phyloP scores from a whole-genome alignment of 2,329 filamentous ascomycete genomes.

The Anthostomella pinea region DNA sequence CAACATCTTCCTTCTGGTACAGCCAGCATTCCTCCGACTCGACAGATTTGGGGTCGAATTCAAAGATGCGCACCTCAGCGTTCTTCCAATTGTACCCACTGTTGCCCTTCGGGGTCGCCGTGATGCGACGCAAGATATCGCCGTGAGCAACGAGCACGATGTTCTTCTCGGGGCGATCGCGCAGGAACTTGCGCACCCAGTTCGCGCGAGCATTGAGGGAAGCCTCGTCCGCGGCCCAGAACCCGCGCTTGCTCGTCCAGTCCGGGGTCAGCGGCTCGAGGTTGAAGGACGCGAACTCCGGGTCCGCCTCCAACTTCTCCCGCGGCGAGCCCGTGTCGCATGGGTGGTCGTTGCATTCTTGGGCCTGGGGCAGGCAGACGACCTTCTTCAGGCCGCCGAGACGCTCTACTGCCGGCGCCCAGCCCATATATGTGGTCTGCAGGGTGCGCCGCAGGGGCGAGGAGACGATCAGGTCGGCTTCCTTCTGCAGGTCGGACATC shows the following conservation, averaged over 20 bases:
- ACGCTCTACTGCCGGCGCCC: slow-evolving; percentile 19
- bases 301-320: slow-evolving; percentile 23
- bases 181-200: slow-evolving; percentile 25
- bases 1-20: slow-evolving; percentile 19
- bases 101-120: slow-evolving; percentile 6
- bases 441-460: slow-evolving; percentile 33
- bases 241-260: slow-evolving; percentile 29
- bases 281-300: slow-evolving; percentile 25
- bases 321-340: slow-evolving; percentile 33
- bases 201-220: slow-evolving; percentile 23
- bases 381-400: slow-evolving; percentile 20
- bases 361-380: slow-evolving; percentile 28
- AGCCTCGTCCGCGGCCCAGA: slow-evolving; percentile 19
- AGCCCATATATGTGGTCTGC: slow-evolving; percentile 32
- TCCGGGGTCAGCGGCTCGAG: slow-evolving; percentile 21
- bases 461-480: slow-evolving; percentile 27
- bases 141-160: slow-evolving; percentile 32
- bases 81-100: slow-evolving; percentile 21
- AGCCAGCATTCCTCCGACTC: slow-evolving; percentile 22
- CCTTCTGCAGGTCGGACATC: slow-evolving; percentile 17
- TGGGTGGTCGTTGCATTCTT: slow-evolving; percentile 28
- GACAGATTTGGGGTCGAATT: slow-evolving; percentile 20
- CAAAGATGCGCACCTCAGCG: slow-evolving; percentile 22
- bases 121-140: slow-evolving; percentile 25
- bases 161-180: slow-evolving; percentile 23